These are phyloP conservation scores for Pseudocercospora fijiensis DNA, from an alignment of 2,329 filamentous ascomycete species.

Conservation along the genomic window DNA sequence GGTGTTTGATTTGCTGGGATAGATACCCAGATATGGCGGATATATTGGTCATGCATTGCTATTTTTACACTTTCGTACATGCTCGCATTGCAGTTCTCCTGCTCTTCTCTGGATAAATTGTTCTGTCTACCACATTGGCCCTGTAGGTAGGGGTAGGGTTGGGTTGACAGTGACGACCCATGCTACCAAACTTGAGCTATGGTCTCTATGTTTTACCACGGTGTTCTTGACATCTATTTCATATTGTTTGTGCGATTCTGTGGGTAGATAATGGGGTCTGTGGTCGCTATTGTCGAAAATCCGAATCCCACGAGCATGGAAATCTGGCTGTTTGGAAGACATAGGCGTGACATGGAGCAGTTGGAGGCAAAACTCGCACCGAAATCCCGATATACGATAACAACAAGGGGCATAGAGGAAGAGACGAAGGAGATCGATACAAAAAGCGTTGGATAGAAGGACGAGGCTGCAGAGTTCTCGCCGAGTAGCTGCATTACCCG, in stretches of 20 bases:
- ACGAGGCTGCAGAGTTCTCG: not conserved
- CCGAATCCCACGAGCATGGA: not conserved
- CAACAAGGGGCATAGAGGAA: not conserved
- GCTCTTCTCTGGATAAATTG: no score
- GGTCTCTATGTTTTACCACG: not conserved
- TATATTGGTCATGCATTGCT: not conserved
- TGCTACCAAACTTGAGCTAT: not conserved
- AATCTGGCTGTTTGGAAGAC: not conserved
- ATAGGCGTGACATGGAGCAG: not conserved
- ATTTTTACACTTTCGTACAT: not conserved
- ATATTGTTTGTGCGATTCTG: not conserved
- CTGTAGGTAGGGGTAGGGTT: not conserved
- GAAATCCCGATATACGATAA: not conserved
- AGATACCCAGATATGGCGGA: not conserved
- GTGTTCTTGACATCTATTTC: not conserved
- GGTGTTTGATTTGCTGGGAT: not conserved
- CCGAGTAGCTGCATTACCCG: not conserved
- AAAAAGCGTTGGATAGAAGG: not conserved
- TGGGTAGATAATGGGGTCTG: not conserved
- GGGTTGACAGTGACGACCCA: not conserved
- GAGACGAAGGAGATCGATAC: not conserved
- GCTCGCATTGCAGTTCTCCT: not conserved
- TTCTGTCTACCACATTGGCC: no score
- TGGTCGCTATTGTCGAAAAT: not conserved
- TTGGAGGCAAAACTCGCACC: no score